Evolutionary conservation across 805 yeast species (phyloP).

Genomic region (Pichia heedii): DNA sequence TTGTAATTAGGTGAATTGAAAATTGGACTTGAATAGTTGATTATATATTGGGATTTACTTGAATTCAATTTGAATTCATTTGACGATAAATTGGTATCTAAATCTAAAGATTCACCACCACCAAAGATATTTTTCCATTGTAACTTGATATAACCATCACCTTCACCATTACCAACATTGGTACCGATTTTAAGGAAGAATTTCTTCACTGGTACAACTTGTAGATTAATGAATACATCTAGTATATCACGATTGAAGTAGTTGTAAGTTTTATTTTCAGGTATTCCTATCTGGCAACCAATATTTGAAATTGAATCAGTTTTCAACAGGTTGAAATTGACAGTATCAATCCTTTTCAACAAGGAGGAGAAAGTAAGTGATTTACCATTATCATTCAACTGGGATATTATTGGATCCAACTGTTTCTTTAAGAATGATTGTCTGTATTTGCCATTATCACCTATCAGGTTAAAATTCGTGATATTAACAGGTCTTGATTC

Average conservation of each 20-base stretch:
- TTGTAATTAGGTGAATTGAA: constrained; percentile 32
- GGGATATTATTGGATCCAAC: constrained; percentile 34
- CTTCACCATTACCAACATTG: constrained; percentile 93
- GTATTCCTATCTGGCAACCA: constrained; percentile 25
- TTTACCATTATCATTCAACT: constrained; percentile 17
- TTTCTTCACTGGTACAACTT: constrained; percentile 50
- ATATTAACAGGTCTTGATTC: constrained; percentile 34
- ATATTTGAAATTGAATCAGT: constrained; percentile 36
- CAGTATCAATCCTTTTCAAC: constrained; percentile 33
- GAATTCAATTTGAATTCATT: constrained; percentile 39
- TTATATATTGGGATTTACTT: constrained; percentile 40
- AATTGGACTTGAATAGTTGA: constrained; percentile 40
- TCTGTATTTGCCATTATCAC: constrained; percentile 36
- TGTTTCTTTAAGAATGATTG: constrained; percentile 38
- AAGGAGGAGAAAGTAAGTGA: constrained; percentile 32
- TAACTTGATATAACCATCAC: constrained; percentile 82
- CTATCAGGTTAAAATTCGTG: constrained; percentile 38
- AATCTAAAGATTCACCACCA: constrained; percentile 43
- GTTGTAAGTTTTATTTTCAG: constrained; percentile 12
- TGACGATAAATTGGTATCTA: constrained; percentile 35
- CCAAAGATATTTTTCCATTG: constrained; percentile 52
- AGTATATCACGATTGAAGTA: constrained; percentile 17
- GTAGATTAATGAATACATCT: constrained; percentile 22
- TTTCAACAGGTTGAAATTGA: constrained; percentile 35
- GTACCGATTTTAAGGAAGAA: constrained; percentile 89